Base-by-base conservation (phyloP, 352 stramenopile species). In the Lagenidium giganteum region DNA sequence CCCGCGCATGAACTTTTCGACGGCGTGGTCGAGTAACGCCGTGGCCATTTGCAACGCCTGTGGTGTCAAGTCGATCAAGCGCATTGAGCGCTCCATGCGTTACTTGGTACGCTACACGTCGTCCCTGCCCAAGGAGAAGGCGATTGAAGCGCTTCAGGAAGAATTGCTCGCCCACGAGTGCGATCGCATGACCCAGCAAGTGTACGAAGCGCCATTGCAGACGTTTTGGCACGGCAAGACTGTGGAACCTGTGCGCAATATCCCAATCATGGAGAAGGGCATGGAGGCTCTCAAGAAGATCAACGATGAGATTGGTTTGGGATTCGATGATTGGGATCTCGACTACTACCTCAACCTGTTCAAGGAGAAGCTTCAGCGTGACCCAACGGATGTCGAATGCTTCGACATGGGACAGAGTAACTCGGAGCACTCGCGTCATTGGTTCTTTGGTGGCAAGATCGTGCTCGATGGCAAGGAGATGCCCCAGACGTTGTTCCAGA, bases 401-500 rank as follows among this genome's bases (percentile, higher is more conserved):
- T 99, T 99, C 63, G 96, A 99, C 69, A 98, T 99, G 87, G 93
- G 93, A 13, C 94, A 98, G 69, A 93, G 71, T 46, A 99, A 99
- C 81, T 98, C 93, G 40, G 97, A 99, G 69, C 97, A 99, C 78
- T 99, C 94, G 35, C 91, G 97, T 37, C 97, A 99, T 61, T 99
- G 96, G 96, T 99, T 99, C 72, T 99, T 99, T 58, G 88, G 91
- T 31, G 97, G 96, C 40, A 98, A 98, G 62, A 98, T 99, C 70
- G 86, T 99, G 8, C 93, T 99, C 18, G 95, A 99, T 61, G 95
- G 95, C 25, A 66, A 94, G 42, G 91, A 97, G 67, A 98, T 98
- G 81, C 62, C 80, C 1, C 65, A 98, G 46, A 99, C 96, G 12
- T 83, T 99, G 8, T 99, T 99, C 65, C 69, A 98, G 75, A 97